Percentiles rank a stretch among this genome's conserved stretches.
Evolutionary conservation across 2,329 filamentous ascomycete genomes (phyloP).

Genomic region (Fusarium sacchari): DNA sequence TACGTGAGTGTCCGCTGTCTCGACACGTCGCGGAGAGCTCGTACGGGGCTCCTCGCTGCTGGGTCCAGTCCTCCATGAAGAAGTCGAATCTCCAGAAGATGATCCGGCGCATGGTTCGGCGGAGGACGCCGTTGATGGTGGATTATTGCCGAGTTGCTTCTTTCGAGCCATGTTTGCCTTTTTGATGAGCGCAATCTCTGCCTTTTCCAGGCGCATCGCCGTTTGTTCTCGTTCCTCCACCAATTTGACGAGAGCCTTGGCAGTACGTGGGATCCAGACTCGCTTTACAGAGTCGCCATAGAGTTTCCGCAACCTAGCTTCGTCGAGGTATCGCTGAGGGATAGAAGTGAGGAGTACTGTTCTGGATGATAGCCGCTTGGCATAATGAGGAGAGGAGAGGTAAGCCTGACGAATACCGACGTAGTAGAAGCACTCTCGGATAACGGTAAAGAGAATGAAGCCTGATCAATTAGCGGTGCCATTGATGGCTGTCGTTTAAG

Average conservation of each 20-base stretch:
- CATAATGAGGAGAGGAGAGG: slow-evolving; percentile 83
- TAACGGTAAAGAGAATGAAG: slow-evolving; percentile 89
- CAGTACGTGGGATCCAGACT: slow-evolving; percentile 85
- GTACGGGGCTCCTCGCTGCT: slow-evolving; percentile 19
- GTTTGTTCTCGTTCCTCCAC: slow-evolving; percentile 84
- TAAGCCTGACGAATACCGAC: slow-evolving; percentile 95
- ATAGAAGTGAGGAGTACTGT: slow-evolving; percentile 92
- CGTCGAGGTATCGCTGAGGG: slow-evolving; percentile 79
- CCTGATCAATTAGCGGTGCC: slow-evolving; percentile 53
- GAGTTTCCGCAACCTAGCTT: slow-evolving; percentile 79
- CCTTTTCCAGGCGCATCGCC: slow-evolving; percentile 83
- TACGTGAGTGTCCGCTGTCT: not conserved
- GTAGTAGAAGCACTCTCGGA: slow-evolving; percentile 89
- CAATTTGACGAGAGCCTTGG: slow-evolving; percentile 79
- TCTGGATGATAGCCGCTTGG: slow-evolving; percentile 86
- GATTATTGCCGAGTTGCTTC: slow-evolving; percentile 55
- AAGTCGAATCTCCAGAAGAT: slow-evolving; percentile 18
- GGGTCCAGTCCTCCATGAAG: slow-evolving; percentile 15
- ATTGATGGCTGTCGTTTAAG: no score
- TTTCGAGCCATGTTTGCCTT: slow-evolving; percentile 77
- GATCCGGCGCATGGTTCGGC: slow-evolving; percentile 17
- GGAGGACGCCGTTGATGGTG: slow-evolving; percentile 11
- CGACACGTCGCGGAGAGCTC: slow-evolving; percentile 2
- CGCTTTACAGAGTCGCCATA: slow-evolving; percentile 85
- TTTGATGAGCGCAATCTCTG: slow-evolving; percentile 87